Evolutionary conservation across 441 rosid genomes (phyloP), one percentile per base, ranked within the genome.

Genomic region (Gossypium trilobum): DNA sequence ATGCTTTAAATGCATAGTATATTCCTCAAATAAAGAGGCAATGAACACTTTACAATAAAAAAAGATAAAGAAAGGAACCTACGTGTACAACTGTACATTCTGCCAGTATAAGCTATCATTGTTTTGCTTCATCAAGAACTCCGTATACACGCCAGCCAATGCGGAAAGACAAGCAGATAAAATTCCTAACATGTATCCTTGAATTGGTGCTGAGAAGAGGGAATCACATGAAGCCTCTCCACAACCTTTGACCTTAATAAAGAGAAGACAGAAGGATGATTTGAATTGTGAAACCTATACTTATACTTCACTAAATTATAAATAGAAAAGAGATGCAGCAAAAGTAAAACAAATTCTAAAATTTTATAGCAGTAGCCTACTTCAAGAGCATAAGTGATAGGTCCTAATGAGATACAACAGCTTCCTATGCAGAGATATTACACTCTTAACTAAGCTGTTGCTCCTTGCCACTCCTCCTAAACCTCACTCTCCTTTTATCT

Each of bases 71-170:
- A 22, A 65, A 44, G 29, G 59, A 39, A 73, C 76, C 55, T 73
- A 73, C 64, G 71, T 73, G 71, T 73, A 73, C 71, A 73, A 42
- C 48, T 73, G 76, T 36, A 73, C 71, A 73, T 64, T 73, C 62
- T 73, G 76, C 76, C 76, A 64, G 55, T 64, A 73, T 63, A 73
- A 73, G 71, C 76, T 64, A 22, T 73, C 76, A 55, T 73, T 64
- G 44, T 73, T 73, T 71, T 64, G 65, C 70, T 73, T 64, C 76
- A 73, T 64, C 71, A 73, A 65, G 55, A 64, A 73, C 29, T 73
- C 76, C 0, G 76, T 73, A 65, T 54, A 73, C 54, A 73, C 71
- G 55, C 76, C 76, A 65, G 76, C 76, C 56, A 73, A 73, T 20
- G 71, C 76, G 0, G 76, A 64, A 51, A 73, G 76, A 73, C 71